Evolutionary conservation across 2,329 filamentous ascomycete genomes (phyloP), one percentile per base, ranked within the genome.

Genomic region (Monosporascus sp.): DNA sequence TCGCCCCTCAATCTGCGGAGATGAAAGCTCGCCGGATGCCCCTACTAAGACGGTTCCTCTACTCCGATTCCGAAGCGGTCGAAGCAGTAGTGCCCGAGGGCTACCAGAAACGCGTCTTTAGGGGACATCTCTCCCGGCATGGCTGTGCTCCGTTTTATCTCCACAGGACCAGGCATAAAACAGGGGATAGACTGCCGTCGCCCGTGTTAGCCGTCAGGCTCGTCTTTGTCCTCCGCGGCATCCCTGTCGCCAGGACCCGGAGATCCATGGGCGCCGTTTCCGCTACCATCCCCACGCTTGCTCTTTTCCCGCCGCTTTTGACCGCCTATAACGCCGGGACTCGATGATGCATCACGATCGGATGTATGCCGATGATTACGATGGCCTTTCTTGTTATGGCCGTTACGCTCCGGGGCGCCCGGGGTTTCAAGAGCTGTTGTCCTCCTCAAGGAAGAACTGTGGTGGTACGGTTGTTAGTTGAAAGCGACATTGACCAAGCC

Each of bases 371-470:
- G 57, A 57, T 66, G 61, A 55, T 61, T 45, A 48, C 62, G 57
- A 47, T 50, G 53, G 49, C 55, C 62, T 52, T 68, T 53, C 50
- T 62, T 59, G 22, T 61, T 57, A 50, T 62, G 61, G 57, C 64
- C 60, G 57, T 75, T 69, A 63, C 74, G 70, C 65, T 77, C 66
- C 65, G 75, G 71, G 70, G 79, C 70, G 79, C 78, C 81, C 79
- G 18, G 14, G 22, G 82, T 78, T 90, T 83, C 76, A 80, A 74
- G 74, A 77, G 69, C 74, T 76, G 54, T 68, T 69, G 54, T 68
- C 69, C 67, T 97, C 92, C 72, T 97, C 93, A 72, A 97, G 74
- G 88, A 97, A 97, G 87, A 96, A 97, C 86, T 90, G 54, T 43
- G 24, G 7, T 15, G 43, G 39, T 20, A 20, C 18, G 18, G 11